Conservation (phyloP, 257 asterid species). For the Jacaranda mimosifolia region DNA sequence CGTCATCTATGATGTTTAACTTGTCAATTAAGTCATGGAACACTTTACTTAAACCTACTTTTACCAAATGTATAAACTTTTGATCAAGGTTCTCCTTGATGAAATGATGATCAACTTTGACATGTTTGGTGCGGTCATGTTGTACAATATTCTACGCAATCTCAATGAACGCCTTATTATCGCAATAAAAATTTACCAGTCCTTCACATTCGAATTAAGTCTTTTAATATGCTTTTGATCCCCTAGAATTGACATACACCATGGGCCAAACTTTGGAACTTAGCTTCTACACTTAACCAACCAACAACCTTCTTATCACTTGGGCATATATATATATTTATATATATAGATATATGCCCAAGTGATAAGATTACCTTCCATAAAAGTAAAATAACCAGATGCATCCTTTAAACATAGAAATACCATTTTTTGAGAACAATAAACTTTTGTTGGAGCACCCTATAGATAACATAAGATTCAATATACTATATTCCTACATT, state of each 20-base stretch:
- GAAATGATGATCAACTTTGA: not conserved
- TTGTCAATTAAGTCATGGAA: too few species aligned
- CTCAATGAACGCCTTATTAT: not conserved
- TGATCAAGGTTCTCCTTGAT: not conserved
- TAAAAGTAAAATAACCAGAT: not conserved
- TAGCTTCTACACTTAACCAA: not conserved
- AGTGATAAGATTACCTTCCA: not conserved
- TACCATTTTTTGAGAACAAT: not conserved
- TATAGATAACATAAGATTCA: not conserved
- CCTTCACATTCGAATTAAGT: too few species aligned
- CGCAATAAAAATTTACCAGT: not conserved
- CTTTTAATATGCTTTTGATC: not conserved
- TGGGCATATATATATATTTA: too few species aligned
- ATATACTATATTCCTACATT: not conserved
- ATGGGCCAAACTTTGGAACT: not conserved
- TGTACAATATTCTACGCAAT: not conserved
- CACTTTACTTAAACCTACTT: too few species aligned
- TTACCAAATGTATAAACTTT: not conserved
- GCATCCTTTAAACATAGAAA: not conserved
- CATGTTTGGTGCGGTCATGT: not conserved
- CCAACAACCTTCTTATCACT: not conserved
- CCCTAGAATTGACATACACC: not conserved
- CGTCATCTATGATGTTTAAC: too few species aligned
- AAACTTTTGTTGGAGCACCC: not conserved
- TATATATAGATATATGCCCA: too few species aligned